These are phyloP conservation scores for Cystobasidium sp. DNA, from an alignment of 1,284 basidiomycete genomes.

Conservation along the genomic window DNA sequence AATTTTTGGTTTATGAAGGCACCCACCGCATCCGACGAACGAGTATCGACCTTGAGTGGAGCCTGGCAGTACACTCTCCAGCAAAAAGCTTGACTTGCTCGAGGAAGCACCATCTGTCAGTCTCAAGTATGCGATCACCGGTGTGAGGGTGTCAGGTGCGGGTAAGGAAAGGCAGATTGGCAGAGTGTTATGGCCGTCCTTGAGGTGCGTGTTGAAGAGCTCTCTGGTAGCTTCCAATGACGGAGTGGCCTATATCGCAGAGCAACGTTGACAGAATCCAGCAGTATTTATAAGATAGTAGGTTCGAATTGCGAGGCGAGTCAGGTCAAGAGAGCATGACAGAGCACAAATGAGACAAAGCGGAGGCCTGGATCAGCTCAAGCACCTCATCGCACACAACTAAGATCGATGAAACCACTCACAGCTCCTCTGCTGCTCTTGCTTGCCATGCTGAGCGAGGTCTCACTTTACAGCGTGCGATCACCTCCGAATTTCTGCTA, in stretches of 20 bases:
- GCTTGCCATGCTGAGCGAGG: slow-evolving; percentile 2
- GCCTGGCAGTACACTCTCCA: slow-evolving; percentile 89
- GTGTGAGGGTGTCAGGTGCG: slow-evolving; percentile 83
- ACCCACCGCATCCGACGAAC: slow-evolving; percentile 86
- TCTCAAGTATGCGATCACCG: slow-evolving; percentile 94
- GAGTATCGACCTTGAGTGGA: slow-evolving; percentile 92
- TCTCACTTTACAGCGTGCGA: neutral
- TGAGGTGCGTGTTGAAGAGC: slow-evolving; percentile 33
- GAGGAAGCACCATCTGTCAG: slow-evolving; percentile 75
- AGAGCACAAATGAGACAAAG: too few relatives aligned
- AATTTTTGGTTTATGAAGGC: neutral
- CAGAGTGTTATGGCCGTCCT: slow-evolving; percentile 34
- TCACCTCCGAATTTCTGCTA: neutral
- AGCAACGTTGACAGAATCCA: too few relatives aligned
- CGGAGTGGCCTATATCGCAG: slow-evolving; percentile 21
- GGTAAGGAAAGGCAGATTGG: slow-evolving; percentile 33
- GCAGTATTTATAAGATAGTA: too few relatives aligned
- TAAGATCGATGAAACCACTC: neutral
- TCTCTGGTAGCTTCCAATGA: slow-evolving; percentile 14
- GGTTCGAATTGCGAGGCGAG: too few relatives aligned
- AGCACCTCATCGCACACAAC: neutral
- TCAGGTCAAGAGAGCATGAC: too few relatives aligned
- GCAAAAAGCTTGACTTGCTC: slow-evolving; percentile 69
- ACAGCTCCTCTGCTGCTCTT: slow-evolving; percentile 22
- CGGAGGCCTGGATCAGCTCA: too few relatives aligned